Percentiles rank a stretch among this genome's conserved stretches.
These are phyloP conservation scores for Suillus cothurnatus DNA, from an alignment of 768 basidiomycete genomes.

Conservation along the genomic window DNA sequence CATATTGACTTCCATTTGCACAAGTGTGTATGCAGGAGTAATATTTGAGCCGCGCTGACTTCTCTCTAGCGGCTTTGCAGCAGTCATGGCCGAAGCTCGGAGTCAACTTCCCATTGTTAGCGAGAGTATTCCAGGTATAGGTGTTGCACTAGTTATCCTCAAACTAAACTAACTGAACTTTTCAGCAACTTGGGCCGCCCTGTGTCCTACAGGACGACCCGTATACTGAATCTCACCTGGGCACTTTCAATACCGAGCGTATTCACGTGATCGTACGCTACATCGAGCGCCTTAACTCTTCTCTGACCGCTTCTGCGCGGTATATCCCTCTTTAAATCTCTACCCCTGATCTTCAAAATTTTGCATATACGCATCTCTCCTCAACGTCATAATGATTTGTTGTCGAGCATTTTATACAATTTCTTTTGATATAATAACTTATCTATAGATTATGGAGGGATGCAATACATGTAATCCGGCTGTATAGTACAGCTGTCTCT, in stretches of 20 bases:
- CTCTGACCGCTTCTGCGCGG: neutral
- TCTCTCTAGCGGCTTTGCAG: conserved; percentile 31
- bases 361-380: no score
- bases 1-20: conserved; percentile 35
- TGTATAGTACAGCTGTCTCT: neutral
- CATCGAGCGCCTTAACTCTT: neutral
- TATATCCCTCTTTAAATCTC: neutral
- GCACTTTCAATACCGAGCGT: neutral
- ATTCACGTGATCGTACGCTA: neutral
- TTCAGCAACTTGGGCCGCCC: conserved; percentile 22
- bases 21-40: conserved; percentile 17
- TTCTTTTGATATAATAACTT: neutral
- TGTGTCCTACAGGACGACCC: neutral
- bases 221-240: conserved; percentile 8
- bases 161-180: neutral
- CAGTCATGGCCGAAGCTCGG: conserved; percentile 31
- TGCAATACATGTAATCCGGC: neutral
- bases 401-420: neutral
- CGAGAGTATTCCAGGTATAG: conserved; percentile 23
- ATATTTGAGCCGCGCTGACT: conserved; percentile 9
- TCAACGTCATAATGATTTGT: neutral
- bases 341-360: neutral
- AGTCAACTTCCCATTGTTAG: conserved; percentile 8
- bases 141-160: neutral
- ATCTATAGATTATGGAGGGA: neutral